These are phyloP conservation scores for Cadophora sp. DNA, from an alignment of 2,329 filamentous ascomycete genomes.

Conservation along the genomic window DNA sequence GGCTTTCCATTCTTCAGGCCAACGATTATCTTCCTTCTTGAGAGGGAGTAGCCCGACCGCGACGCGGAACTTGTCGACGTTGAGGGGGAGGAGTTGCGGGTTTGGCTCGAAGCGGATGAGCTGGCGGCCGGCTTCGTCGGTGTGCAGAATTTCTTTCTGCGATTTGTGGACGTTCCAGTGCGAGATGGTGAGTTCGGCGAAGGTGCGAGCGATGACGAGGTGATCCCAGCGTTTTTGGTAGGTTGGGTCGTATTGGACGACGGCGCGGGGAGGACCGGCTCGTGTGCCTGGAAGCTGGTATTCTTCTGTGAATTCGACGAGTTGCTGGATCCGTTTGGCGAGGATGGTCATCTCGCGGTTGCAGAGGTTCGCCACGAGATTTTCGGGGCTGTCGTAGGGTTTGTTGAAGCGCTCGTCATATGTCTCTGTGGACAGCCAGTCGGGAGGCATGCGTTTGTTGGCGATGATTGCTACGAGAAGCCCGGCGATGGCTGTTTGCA, in stretches of 20 bases:
- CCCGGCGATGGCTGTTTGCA: slow-evolving; percentile 16
- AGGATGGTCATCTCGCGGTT: slow-evolving; percentile 29
- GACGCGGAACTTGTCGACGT: background rate
- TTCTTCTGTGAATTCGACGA: slow-evolving; percentile 21
- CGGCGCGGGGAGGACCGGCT: slow-evolving; percentile 13
- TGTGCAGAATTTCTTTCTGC: background rate
- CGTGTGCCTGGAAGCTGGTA: slow-evolving; percentile 21
- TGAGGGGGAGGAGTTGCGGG: background rate
- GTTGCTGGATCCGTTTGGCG: slow-evolving; percentile 24
- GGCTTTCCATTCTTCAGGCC: slow-evolving; percentile 1
- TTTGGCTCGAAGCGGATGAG: slow-evolving; percentile 2
- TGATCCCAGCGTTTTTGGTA: background rate
- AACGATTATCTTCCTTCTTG: background rate
- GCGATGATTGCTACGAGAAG: background rate
- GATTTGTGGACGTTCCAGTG: slow-evolving; percentile 12
- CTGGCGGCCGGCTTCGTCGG: background rate
- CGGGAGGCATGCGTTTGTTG: slow-evolving; percentile 15
- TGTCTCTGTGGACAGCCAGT: slow-evolving; percentile 1
- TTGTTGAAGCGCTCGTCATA: background rate
- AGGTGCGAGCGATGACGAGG: slow-evolving; percentile 7
- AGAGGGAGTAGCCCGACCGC: background rate
- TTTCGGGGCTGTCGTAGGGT: slow-evolving; percentile 16
- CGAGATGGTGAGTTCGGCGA: slow-evolving; percentile 6
- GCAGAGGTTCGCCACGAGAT: slow-evolving; percentile 16
- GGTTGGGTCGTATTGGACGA: background rate